A percentile compares a stretch with the other conserved stretches of the same genome.
These are phyloP conservation scores for Brassica incana DNA, from an alignment of 345 rosid genomes.

Conservation along the genomic window DNA sequence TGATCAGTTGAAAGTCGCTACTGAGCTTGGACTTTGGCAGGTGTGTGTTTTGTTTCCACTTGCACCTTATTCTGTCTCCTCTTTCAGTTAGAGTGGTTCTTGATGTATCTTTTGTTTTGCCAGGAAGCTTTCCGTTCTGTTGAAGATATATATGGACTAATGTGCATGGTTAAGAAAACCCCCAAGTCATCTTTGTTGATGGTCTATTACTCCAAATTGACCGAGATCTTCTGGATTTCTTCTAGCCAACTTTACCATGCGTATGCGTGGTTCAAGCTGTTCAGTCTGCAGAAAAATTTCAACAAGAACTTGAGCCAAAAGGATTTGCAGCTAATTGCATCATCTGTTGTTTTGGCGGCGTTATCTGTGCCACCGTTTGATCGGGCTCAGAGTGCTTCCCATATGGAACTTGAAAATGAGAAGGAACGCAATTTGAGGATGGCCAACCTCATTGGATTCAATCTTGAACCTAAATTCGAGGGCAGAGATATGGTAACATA, in stretches of 20 bases:
- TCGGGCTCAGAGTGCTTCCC: slow-evolving; percentile 65
- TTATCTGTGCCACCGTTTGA: slow-evolving; percentile 81
- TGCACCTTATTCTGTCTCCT: background rate
- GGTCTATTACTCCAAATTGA: slow-evolving; percentile 89
- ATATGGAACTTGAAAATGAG: slow-evolving; percentile 84
- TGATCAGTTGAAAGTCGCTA: slow-evolving; percentile 96
- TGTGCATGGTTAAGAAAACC: slow-evolving; percentile 95
- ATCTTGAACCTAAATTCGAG: slow-evolving; percentile 80
- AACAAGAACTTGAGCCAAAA: slow-evolving; percentile 94
- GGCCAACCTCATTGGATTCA: slow-evolving; percentile 94
- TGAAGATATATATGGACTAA: slow-evolving; percentile 92
- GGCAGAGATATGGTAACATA: slow-evolving; percentile 79
- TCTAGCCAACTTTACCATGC: slow-evolving; percentile 93
- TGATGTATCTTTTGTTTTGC: slow-evolving; percentile 19
- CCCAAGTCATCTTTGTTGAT: slow-evolving; percentile 93
- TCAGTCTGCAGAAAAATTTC: slow-evolving; percentile 89
- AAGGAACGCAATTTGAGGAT: slow-evolving; percentile 90
- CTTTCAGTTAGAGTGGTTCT: background rate
- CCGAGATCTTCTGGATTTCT: slow-evolving; percentile 94
- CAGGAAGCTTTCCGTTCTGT: slow-evolving; percentile 98
- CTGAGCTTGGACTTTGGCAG: slow-evolving; percentile 97
- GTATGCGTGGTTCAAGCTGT: slow-evolving; percentile 96
- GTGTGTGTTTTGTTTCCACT: slow-evolving; percentile 38
- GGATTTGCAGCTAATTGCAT: slow-evolving; percentile 90
- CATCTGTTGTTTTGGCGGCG: slow-evolving; percentile 93